Percentiles rank a stretch among this genome's conserved stretches.
These are phyloP conservation scores for Dactylonectria estremocensis DNA, from an alignment of 2,329 filamentous ascomycete species.

Conservation along the genomic window DNA sequence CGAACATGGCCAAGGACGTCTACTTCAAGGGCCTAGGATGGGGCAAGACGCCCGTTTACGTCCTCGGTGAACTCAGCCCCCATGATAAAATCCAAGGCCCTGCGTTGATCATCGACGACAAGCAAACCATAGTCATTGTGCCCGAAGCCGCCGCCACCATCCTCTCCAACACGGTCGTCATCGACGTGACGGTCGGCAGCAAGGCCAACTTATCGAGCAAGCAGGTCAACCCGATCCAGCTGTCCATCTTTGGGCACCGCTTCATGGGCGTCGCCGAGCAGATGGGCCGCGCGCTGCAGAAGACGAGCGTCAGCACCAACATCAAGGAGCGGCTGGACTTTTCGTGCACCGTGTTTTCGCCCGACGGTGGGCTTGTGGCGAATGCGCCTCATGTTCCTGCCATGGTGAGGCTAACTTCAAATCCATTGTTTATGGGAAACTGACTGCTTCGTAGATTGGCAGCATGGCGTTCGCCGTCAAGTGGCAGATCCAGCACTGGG, in stretches of 20 bases:
- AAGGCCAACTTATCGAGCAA: slow-evolving; percentile 40
- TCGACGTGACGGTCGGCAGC: slow-evolving; percentile 76
- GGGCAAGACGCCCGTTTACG: slow-evolving; percentile 83
- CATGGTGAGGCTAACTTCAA: slow-evolving; percentile 10
- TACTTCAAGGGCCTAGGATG: slow-evolving; percentile 85
- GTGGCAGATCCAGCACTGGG: slow-evolving; percentile 84
- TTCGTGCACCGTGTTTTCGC: slow-evolving; percentile 84
- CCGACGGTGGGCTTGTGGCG: slow-evolving; percentile 80
- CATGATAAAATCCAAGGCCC: slow-evolving; percentile 83
- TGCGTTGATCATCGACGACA: slow-evolving; percentile 87
- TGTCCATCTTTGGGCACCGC: slow-evolving; percentile 83
- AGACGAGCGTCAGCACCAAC: slow-evolving; percentile 84
- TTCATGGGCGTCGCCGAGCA: slow-evolving; percentile 90
- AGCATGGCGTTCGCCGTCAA: slow-evolving; percentile 86
- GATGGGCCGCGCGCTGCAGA: slow-evolving; percentile 84
- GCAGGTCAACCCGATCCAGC: slow-evolving; percentile 80
- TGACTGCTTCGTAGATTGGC: slow-evolving; percentile 71
- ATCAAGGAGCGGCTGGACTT: slow-evolving; percentile 87
- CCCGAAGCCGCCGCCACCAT: slow-evolving; percentile 83
- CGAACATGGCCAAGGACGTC: slow-evolving; percentile 76
- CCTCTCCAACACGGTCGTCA: slow-evolving; percentile 88
- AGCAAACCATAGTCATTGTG: slow-evolving; percentile 91
- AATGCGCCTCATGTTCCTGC: slow-evolving; percentile 82
- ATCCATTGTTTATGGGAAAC: neutral
- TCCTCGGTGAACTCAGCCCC: slow-evolving; percentile 78